These are phyloP conservation scores for Nicotiana undulata DNA, from an alignment of 257 asterid species.

Conservation along the genomic window DNA sequence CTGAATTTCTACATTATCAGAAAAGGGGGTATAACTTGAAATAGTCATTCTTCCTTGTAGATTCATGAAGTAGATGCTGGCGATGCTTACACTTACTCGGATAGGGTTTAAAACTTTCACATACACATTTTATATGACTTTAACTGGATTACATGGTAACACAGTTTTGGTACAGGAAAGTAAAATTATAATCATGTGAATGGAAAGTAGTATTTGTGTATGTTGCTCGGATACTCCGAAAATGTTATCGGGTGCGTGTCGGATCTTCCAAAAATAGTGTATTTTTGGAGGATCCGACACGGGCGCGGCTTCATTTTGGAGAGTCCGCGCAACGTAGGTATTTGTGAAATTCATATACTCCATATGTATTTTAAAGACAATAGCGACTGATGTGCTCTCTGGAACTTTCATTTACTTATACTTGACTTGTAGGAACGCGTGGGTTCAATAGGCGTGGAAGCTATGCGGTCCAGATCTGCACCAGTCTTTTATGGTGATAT, in stretches of 20 bases:
- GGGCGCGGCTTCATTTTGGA: no score
- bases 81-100: not conserved
- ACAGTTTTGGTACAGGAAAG: not conserved
- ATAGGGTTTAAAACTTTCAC: not conserved
- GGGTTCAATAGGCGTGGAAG: constrained; percentile 69
- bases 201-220: not conserved
- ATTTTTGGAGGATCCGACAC: no score
- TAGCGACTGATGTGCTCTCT: not conserved
- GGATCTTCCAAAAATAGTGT: no score
- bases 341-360: not conserved
- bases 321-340: no score
- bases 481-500: constrained; percentile 89
- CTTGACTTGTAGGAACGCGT: constrained; percentile 45
- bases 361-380: not conserved
- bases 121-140: not conserved
- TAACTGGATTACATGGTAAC: not conserved
- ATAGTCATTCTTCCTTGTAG: not conserved
- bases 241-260: no score
- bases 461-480: constrained; percentile 80
- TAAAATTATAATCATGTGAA: not conserved
- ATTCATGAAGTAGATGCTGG: not conserved
- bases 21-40: not conserved
- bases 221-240: no score
- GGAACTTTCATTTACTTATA: constrained; percentile 7
- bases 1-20: not conserved